Evolutionary conservation across 1,284 basidiomycete genomes (phyloP).

Genomic region (Cutaneotrichosporon dermatis): DNA sequence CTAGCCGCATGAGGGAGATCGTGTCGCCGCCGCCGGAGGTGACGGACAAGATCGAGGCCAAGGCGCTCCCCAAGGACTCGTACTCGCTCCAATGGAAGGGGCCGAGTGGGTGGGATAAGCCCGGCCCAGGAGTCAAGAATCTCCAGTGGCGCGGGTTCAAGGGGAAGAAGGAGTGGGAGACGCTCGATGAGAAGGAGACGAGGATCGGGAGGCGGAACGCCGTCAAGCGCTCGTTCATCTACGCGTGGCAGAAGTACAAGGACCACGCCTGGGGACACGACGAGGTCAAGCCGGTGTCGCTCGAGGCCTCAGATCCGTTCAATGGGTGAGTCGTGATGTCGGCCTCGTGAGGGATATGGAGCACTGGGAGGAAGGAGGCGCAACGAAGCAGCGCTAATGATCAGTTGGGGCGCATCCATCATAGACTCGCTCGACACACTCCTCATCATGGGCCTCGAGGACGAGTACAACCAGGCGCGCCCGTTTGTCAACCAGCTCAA

Average conservation of each 20-base stretch:
- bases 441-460: slow-evolving; percentile 74
- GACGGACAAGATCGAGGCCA: slow-evolving; percentile 1
- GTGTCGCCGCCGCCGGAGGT: slow-evolving; percentile 20
- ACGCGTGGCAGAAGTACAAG: slow-evolving; percentile 50
- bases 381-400: too few species aligned
- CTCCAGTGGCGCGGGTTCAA: slow-evolving; percentile 34
- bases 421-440: slow-evolving; percentile 84
- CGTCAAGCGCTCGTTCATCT: slow-evolving; percentile 46
- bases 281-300: slow-evolving; percentile 43
- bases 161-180: slow-evolving; percentile 25
- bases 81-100: slow-evolving; percentile 34
- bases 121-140: slow-evolving; percentile 20
- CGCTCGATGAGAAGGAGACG: slow-evolving; percentile 20
- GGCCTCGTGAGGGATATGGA: too few species aligned
- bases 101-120: slow-evolving; percentile 32
- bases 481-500: slow-evolving; percentile 63
- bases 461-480: slow-evolving; percentile 70
- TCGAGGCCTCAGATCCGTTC: slow-evolving; percentile 39
- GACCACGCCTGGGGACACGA: slow-evolving; percentile 49
- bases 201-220: slow-evolving; percentile 40
- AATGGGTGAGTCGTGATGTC: slow-evolving; percentile 35
- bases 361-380: too few species aligned
- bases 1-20: slow-evolving; percentile 26
- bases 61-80: slow-evolving; percentile 17
- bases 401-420: slow-evolving; percentile 84